These are phyloP conservation scores for Tolypocladium sp. DNA, from an alignment of 2,329 filamentous ascomycete species.

Conservation along the genomic window DNA sequence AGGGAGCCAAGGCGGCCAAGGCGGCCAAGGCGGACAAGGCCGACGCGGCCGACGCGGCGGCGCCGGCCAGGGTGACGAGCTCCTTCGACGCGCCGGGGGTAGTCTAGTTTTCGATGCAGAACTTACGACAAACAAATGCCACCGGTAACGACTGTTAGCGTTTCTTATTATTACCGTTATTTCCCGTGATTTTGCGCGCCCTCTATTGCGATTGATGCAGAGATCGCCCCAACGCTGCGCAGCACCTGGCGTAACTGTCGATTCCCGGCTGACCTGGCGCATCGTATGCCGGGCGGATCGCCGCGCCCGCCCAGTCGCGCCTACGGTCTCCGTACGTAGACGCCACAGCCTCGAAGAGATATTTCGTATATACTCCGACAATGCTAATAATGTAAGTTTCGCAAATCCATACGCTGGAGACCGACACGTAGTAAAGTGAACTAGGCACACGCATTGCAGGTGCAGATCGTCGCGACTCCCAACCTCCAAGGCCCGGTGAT, in stretches of 20 bases:
- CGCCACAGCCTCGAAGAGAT: too few relatives aligned
- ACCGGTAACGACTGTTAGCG: neutral
- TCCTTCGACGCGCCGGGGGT: neutral
- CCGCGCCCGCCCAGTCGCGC: too few relatives aligned
- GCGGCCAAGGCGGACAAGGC: neutral
- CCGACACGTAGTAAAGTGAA: too few relatives aligned
- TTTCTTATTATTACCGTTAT: neutral
- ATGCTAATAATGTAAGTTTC: too few relatives aligned
- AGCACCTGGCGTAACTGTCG: too few relatives aligned
- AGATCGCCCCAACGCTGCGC: too few relatives aligned
- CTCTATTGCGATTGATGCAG: neutral
- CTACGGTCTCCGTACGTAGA: too few relatives aligned
- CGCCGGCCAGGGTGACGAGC: neutral
- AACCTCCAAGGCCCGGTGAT: neutral
- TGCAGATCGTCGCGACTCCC: slow-evolving; percentile 1
- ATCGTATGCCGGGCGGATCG: too few relatives aligned
- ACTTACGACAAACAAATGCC: neutral
- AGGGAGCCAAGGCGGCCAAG: neutral
- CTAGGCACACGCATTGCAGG: too few relatives aligned
- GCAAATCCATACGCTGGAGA: too few relatives aligned
- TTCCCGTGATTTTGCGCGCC: neutral
- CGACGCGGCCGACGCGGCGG: neutral
- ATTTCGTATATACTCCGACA: too few relatives aligned
- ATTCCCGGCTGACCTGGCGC: too few relatives aligned
- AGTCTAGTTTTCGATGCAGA: neutral